Evolutionary conservation across 2,329 filamentous ascomycete genomes (phyloP).

Genomic region (Dendryphion nanum): DNA sequence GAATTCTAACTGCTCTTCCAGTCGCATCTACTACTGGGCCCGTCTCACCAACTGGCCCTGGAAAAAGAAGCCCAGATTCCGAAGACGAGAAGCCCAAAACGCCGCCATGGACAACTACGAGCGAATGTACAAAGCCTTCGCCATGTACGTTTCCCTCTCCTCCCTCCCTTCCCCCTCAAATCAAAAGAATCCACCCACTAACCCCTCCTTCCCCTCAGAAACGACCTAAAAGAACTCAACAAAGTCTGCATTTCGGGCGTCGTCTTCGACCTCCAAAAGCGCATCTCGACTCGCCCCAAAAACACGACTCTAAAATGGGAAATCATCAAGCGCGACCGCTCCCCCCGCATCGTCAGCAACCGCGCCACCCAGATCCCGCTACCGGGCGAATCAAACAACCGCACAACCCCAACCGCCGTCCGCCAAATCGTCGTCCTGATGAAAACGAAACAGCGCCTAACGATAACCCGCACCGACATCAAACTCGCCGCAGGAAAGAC

Average conservation of each 20-base stretch:
- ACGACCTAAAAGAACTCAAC: slow-evolving; percentile 53
- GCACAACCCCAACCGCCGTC: slow-evolving; percentile 37
- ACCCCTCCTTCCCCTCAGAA: slow-evolving; percentile 6
- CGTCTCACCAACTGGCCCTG: neutral
- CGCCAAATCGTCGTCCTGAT: slow-evolving; percentile 22
- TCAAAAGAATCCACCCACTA: too few species aligned
- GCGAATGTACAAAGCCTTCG: slow-evolving; percentile 62
- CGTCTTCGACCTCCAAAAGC: slow-evolving; percentile 50
- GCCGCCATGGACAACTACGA: slow-evolving; percentile 59
- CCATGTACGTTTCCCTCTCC: slow-evolving; percentile 32
- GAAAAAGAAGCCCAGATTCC: neutral
- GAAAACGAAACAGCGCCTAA: slow-evolving; percentile 19
- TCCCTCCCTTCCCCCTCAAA: slow-evolving; percentile 4
- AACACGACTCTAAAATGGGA: slow-evolving; percentile 49
- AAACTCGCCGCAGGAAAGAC: neutral
- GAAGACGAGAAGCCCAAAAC: slow-evolving; percentile 5
- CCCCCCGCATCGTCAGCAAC: slow-evolving; percentile 57
- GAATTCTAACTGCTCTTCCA: neutral
- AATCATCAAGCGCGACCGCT: slow-evolving; percentile 13
- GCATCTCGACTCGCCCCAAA: slow-evolving; percentile 53
- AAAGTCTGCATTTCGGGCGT: slow-evolving; percentile 57
- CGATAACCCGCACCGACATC: neutral
- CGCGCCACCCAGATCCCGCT: slow-evolving; percentile 51
- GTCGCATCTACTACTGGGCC: neutral
- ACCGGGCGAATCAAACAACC: slow-evolving; percentile 20